Conservation (phyloP, 352 stramenopile species). For the Thalassiosira hispida region DNA sequence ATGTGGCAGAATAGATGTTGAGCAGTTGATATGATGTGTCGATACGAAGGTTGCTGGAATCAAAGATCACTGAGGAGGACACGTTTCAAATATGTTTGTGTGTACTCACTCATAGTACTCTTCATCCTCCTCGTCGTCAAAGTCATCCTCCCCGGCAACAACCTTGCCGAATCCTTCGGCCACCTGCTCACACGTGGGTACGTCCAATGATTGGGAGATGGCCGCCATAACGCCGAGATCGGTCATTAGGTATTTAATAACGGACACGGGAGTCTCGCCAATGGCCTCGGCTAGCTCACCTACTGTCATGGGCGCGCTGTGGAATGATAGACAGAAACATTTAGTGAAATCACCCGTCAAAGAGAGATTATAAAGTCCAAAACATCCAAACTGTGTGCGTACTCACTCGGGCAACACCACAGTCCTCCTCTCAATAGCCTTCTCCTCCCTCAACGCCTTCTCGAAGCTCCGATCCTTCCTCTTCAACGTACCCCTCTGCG, state of each 20-base stretch:
- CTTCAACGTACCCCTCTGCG: no score
- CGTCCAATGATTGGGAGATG: constrained; percentile 86
- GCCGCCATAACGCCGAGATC: constrained; percentile 87
- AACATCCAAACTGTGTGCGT: background rate
- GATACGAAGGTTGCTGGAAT: no score
- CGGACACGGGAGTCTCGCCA: constrained; percentile 73
- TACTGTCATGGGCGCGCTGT: constrained; percentile 77
- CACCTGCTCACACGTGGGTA: constrained; percentile 78
- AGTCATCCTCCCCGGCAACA: constrained; percentile 66
- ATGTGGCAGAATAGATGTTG: background rate
- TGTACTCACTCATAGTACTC: constrained; percentile 33
- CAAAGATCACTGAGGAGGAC: no score
- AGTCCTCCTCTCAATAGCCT: no score
- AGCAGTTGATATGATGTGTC: constrained; percentile 6
- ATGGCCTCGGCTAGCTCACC: constrained; percentile 72
- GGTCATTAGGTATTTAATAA: constrained; percentile 88
- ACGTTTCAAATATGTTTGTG: background rate
- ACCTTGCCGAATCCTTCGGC: constrained; percentile 86
- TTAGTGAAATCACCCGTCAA: constrained; percentile 4
- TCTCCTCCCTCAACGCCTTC: no score
- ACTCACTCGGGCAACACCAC: background rate
- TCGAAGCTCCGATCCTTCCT: no score
- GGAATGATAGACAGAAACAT: constrained; percentile 16
- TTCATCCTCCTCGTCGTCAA: constrained; percentile 64
- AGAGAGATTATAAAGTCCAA: constrained; percentile 3